Percentiles rank a stretch among this genome's conserved stretches.
phyloP scores from a whole-genome alignment of 2,329 filamentous ascomycete species.

The Claviceps spartinae region DNA sequence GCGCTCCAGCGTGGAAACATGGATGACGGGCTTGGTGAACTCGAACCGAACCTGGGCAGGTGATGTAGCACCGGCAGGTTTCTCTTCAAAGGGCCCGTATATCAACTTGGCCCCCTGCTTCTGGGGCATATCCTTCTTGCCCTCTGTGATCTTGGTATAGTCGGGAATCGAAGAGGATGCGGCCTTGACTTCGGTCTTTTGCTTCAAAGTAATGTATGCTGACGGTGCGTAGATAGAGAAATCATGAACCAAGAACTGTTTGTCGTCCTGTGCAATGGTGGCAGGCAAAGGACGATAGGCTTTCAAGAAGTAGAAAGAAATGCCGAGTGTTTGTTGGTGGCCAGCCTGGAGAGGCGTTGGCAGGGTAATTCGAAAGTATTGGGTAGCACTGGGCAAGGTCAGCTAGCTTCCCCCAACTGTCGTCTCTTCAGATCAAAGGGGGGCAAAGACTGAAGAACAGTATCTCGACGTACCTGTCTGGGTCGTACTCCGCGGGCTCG shows the following conservation, averaged over 20 bases:
- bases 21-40: conserved; percentile 82
- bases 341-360: conserved; percentile 62
- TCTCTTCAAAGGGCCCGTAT: conserved; percentile 78
- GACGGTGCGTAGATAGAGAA: conserved; percentile 79
- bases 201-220: conserved; percentile 74
- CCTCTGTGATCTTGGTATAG: conserved; percentile 59
- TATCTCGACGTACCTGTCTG: conserved; percentile 35
- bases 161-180: conserved; percentile 66
- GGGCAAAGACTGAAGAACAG: not conserved
- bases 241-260: conserved; percentile 73
- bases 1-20: conserved; percentile 67
- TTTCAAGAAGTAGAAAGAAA: conserved; percentile 70
- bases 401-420: not conserved
- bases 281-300: conserved; percentile 71
- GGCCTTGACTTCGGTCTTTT: conserved; percentile 95
- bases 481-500: conserved; percentile 51
- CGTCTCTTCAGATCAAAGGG: not conserved
- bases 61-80: conserved; percentile 62
- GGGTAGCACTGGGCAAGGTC: conserved; percentile 40
- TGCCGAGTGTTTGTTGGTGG: conserved; percentile 71
- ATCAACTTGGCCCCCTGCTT: conserved; percentile 76
- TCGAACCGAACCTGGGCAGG: conserved; percentile 78
- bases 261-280: conserved; percentile 67
- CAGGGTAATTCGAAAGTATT: conserved; percentile 77
- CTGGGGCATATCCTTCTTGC: conserved; percentile 53